These are phyloP conservation scores for Oryza meyeriana DNA, from an alignment of 176 grass and related monocot genomes.

Conservation along the genomic window DNA sequence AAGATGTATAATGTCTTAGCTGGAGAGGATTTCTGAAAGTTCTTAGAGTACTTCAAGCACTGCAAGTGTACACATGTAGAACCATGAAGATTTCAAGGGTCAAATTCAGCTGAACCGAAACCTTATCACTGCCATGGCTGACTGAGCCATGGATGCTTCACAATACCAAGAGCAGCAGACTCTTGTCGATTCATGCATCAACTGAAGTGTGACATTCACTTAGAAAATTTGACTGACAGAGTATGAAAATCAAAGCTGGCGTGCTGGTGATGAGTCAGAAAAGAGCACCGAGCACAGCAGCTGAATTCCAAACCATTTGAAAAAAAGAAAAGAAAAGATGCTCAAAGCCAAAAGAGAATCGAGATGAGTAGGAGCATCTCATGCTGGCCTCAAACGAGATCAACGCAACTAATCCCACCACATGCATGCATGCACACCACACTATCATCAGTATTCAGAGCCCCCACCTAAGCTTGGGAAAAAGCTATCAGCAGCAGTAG, in stretches of 20 bases:
- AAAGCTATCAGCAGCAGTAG: background rate
- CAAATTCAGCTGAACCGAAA: background rate
- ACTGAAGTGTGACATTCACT: background rate
- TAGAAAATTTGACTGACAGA: background rate
- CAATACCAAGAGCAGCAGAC: background rate
- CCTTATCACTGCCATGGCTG: background rate
- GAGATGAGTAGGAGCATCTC: background rate
- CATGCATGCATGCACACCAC: background rate
- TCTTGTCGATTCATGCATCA: background rate
- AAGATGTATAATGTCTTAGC: background rate
- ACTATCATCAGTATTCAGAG: background rate
- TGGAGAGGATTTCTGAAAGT: background rate
- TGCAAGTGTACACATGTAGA: background rate
- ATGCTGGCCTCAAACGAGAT: background rate
- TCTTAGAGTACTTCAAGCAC: background rate
- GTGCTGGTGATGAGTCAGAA: background rate
- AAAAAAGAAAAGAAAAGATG: background rate
- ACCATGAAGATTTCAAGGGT: background rate
- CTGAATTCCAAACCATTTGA: background rate
- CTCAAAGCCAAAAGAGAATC: background rate
- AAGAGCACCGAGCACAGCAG: background rate
- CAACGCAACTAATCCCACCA: background rate
- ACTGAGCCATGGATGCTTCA: background rate
- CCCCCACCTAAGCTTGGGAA: background rate
- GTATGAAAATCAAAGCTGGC: background rate